Base-by-base conservation (phyloP, 768 basidiomycete genomes). In the Tubosaeta sp. region DNA sequence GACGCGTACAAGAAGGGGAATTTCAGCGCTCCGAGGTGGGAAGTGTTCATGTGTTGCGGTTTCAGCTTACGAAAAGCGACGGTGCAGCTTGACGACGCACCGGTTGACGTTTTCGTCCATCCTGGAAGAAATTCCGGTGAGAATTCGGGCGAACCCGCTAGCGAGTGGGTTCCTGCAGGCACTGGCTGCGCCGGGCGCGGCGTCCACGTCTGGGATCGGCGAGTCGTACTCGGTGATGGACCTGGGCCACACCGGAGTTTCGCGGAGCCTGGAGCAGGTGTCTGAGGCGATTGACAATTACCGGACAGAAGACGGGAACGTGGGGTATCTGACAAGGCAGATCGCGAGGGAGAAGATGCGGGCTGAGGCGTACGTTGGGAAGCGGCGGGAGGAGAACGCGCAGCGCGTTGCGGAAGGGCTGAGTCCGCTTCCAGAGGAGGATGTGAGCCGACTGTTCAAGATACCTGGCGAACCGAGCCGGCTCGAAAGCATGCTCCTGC, bases 251-350 rank as follows among this genome's bases (percentile, higher is more conserved):
- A 73, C 77, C 5, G 81, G 86, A 8, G 74, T 90, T 45, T 82
- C 87, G 48, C 79, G 79, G 64, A 89, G 89, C 66, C 71, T 95
- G 56, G 89, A 91, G 73, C 81, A 86, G 67, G 83, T 94, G 44
- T 82, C 90, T 53, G 91, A 95, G 67, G 82, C 86, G 0, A 75
- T 95, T 52, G 90, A 93, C 71, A 80, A 73, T 59, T 91, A 93
- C 72, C 83, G 85, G 61, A 90, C 88, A 48, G 94, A 96, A 69
- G 90, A 94, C 62, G 89, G 90, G 45, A 95, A 95, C 69, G 79
- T 94, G 57, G 92, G 87, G 47, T 96, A 92, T 75, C 73, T 91
- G 58, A 77, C 77, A 40, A 84, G 94, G 48, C 93, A 94, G 67
- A 94, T 94, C 63, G 85, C 85, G 27, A 80, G 94, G 27, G 94